These are phyloP conservation scores for Anthracocystis walkeri DNA, from an alignment of 1,284 basidiomycete genomes.

Conservation along the genomic window DNA sequence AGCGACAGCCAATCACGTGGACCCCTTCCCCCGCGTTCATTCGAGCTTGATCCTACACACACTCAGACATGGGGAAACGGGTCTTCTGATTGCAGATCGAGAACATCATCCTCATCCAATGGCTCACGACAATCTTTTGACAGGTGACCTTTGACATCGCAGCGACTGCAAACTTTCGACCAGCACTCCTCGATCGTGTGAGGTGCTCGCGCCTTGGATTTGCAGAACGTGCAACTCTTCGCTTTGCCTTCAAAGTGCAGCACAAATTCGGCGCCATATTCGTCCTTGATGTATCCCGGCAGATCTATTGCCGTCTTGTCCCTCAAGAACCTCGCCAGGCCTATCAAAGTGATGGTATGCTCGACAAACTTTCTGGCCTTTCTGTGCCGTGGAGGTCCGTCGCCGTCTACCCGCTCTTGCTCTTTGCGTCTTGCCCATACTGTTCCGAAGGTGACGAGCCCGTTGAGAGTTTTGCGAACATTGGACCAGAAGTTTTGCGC, in stretches of 20 bases:
- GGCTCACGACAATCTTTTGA: too few relatives aligned
- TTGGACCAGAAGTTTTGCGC: background rate
- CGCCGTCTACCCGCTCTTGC: background rate
- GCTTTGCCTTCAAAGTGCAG: background rate
- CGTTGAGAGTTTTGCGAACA: background rate
- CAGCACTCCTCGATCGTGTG: background rate
- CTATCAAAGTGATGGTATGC: background rate
- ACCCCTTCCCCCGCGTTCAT: background rate
- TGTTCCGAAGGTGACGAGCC: background rate
- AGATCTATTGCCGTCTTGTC: background rate
- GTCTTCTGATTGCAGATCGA: too few relatives aligned
- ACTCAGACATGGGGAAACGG: background rate
- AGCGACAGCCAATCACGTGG: background rate
- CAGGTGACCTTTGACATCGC: background rate
- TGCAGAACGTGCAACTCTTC: background rate
- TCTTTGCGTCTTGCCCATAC: background rate
- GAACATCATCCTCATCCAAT: too few relatives aligned
- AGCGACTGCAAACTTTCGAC: background rate
- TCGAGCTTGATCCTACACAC: background rate
- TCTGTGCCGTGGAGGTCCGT: background rate
- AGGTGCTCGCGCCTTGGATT: background rate
- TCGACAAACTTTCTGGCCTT: background rate
- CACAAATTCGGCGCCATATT: background rate
- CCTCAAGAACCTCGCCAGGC: background rate
- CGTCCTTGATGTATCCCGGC: background rate